A percentile compares a stretch with the other conserved stretches of the same genome.
These are phyloP conservation scores for Trypanosoma melophagium DNA, from an alignment of 208 protist genomes.

Conservation along the genomic window DNA sequence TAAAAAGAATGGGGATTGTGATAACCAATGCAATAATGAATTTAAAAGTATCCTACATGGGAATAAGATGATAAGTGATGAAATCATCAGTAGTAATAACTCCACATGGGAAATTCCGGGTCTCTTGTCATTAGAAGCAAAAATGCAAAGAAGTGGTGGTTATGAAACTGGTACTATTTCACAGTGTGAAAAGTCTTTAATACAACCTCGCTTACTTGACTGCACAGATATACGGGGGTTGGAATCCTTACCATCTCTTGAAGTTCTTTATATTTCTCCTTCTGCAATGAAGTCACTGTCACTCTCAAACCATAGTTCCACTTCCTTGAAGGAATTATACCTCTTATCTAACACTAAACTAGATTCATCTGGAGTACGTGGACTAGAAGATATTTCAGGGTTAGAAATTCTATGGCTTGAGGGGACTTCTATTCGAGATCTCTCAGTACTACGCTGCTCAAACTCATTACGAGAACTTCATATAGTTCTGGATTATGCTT, in stretches of 20 bases:
- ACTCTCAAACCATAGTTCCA: not conserved
- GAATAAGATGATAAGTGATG: no score
- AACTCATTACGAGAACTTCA: conserved; percentile 51
- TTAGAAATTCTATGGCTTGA: conserved; percentile 67
- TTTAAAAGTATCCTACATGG: no score
- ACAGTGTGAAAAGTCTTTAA: not conserved
- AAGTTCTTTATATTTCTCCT: conserved; percentile 18
- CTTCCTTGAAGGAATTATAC: conserved; percentile 31
- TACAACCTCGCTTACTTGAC: not conserved
- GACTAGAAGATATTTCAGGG: conserved; percentile 16
- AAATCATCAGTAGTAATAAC: not conserved
- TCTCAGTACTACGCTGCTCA: conserved; percentile 3
- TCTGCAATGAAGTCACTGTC: conserved; percentile 2
- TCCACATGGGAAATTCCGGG: not conserved
- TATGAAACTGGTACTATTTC: not conserved
- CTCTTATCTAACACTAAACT: conserved; percentile 10
- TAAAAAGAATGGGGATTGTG: not conserved
- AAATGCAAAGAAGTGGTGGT: not conserved
- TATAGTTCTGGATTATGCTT: conserved; percentile 41
- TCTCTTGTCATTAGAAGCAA: not conserved
- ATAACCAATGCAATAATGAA: not conserved
- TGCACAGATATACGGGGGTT: not conserved
- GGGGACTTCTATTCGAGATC: conserved; percentile 32
- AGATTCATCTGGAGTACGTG: conserved; percentile 1
- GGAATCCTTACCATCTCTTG: not conserved